Evolutionary conservation across 2,329 filamentous ascomycete genomes (phyloP), one percentile per base, ranked within the genome.

Genomic region (Chrysoporthe deuterocubensis): DNA sequence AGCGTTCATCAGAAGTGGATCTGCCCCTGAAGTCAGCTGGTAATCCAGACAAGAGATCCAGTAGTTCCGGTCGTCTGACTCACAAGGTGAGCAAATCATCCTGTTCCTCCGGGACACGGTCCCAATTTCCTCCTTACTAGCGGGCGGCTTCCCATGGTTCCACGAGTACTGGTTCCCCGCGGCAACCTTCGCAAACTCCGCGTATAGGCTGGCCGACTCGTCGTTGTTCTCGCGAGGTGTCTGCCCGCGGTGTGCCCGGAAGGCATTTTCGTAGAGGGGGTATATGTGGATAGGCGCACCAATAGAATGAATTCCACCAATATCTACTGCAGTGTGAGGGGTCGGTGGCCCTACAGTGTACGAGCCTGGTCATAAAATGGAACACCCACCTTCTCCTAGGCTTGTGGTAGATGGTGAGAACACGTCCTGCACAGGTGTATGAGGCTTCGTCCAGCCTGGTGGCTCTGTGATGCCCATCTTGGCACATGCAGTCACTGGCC

Each of bases 71-170:
- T 9, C 34, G 42, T 6, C 13, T 9, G 13, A 76, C 84, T 65
- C 75, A 90, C 89, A 92, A 16, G 90, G 89, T 61, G 83, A 85
- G 73, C 88, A 91, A 65, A 92, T 91, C 85, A 91, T 89, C 21
- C 89, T 80, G 72, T 91, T 92, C 71, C 80, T 84, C 73, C 81
- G 81, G 0, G 81, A 81, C 1, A 89, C 79, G 0, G 80, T 85
- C 1, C 81, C 82, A 71, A 92, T 90, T 0, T 75, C 77, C 26
- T 85, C 75, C n/a, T 81, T 78, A 0, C 80, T 82, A 52, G 83
- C 80, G 0, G 80, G 76, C 0, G 74, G 71, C 62, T 79, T 79
- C 0, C 84, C 85, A 72, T 84, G 83, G 66, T 81, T 85, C 89
- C 89, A 92, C 0, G 88, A 83, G 69, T 81, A 81, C 1, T 80